These are phyloP conservation scores for Lumnitzera littorea DNA, from an alignment of 345 rosid species.

Conservation along the genomic window DNA sequence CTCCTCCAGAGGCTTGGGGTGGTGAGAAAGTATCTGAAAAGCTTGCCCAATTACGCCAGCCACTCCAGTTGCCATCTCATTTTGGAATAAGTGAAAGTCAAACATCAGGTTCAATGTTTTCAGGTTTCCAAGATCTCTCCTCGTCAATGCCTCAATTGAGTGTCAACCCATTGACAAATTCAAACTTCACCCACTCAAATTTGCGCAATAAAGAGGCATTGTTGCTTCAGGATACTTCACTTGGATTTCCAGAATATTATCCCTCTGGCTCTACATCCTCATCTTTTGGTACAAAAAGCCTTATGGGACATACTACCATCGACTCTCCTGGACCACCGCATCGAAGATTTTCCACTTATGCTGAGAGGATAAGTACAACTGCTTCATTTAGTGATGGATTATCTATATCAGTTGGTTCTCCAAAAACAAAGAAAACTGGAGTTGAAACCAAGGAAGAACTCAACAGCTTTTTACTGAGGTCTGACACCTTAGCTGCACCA, in stretches of 20 bases:
- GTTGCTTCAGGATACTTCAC: constrained; percentile 35
- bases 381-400: constrained; percentile 65
- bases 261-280: constrained; percentile 48
- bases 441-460: constrained; percentile 76
- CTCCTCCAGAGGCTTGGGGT: constrained; percentile 99
- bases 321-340: constrained; percentile 48
- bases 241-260: constrained; percentile 44
- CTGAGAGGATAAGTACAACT: constrained; percentile 83
- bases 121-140: constrained; percentile 60
- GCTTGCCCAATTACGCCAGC: constrained; percentile 41
- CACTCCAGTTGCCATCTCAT: constrained; percentile 50
- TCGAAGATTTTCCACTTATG: constrained; percentile 65
- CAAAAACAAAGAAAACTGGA: constrained; percentile 90
- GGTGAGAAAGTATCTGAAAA: constrained; percentile 83
- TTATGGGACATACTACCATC: constrained; percentile 32
- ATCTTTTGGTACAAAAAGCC: constrained; percentile 35
- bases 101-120: constrained; percentile 55
- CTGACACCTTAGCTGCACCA: constrained; percentile 35
- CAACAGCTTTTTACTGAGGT: constrained; percentile 54
- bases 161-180: constrained; percentile 30
- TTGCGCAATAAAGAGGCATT: constrained; percentile 44
- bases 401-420: constrained; percentile 52
- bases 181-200: constrained; percentile 35
- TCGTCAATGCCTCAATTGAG: constrained; percentile 43
- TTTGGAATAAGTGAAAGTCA: constrained; percentile 44